Base-by-base conservation (phyloP, 345 rosid species). In the Arabidopsis suecica region DNA sequence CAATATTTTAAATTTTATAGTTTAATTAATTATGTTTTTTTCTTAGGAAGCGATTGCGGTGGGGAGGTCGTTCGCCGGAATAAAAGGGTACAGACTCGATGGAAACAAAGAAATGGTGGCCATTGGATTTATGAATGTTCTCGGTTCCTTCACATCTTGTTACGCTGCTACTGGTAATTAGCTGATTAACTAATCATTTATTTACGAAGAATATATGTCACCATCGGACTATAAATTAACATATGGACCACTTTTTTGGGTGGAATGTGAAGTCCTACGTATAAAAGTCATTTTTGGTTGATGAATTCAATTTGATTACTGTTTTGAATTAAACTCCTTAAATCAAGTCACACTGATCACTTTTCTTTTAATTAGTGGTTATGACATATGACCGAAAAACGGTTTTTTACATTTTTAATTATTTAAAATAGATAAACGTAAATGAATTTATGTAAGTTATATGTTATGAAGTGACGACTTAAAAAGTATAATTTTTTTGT, bases 101-200 rank as follows among this genome's bases (percentile, higher is more conserved):
- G 98, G 98, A 53, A 93, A 85, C 84, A 90, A 93, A 76, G 98
- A 93, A 82, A 89, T 93, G 98, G 84, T 88, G 8, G 91, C 97
- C 53, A 81, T 93, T 71, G 98, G 97, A 49, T 76, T 83, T 81
- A 87, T 78, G 89, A 91, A 93, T 81, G 81, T 93, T 55, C 23
- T 88, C 7, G 98, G 97, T 68, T 93, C 97, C 45, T 77, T 86
- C 63, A 80, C 98, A 57, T 91, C 98, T 25, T 93, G 97, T 80
- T 93, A 93, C 55, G 87, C 83, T 41, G 94, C 97, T 65, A 93
- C 98, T 11, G 98, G 98, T 91, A 84, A 77, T 48, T 45, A 5
- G 14, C 14, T 48, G 6, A 16, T 16, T 16, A n/a, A 16, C 37
- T 75, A 13, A 2, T 56, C 49, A 23, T 1, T 14, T 14, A 11